Base-by-base conservation (phyloP, 352 stramenopile genomes). In the Phytophthora citricola region DNA sequence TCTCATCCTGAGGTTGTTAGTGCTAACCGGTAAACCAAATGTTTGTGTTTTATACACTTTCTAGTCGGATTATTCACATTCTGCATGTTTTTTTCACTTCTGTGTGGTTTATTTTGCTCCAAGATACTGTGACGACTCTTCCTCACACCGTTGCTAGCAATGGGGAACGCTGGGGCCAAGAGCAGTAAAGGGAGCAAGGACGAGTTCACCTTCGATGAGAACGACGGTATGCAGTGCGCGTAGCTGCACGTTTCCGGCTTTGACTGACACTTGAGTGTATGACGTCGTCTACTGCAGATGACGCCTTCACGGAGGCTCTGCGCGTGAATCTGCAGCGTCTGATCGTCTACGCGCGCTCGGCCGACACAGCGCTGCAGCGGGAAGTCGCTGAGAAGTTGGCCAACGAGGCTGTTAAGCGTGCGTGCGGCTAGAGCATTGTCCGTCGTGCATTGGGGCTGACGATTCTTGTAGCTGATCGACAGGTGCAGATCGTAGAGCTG, bases 351-450 rank as follows among this genome's bases (percentile, higher is more conserved):
- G 92, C 92, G 57, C 94, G 95, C 70, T 97, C 89, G 51, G 91
- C 92, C 5, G 92, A 98, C 64, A 87, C 89, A 53, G 73, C 77
- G 56, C 77, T 98, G 55, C 92, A 97, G 75, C 87, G 91, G 46
- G 90, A 97, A 65, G 93, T 98, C 5, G 94, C 94, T 11, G 94
- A 98, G 78, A 97, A 97, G 62, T 74, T 98, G 43, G 94, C 94
- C 15, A 98, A 98, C 59, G 91, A 98, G 62, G 94, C 94, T 22
- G 94, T 98, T 39, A 98, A 98, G 68, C 89, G 89, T 97, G 39
- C 44, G 83, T 80, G 31, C 11, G 15, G 31, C 9, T 44, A 4
- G 14, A 5, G 15, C 9, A 22, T 53, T 22, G 17, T 27, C 3
- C 9, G 10, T 4, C 7, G 11, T 15, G 11, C 29, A 12, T 17